Base-by-base conservation (phyloP, 2,329 filamentous ascomycete genomes). In the Pseudogymnoascus sp. region DNA sequence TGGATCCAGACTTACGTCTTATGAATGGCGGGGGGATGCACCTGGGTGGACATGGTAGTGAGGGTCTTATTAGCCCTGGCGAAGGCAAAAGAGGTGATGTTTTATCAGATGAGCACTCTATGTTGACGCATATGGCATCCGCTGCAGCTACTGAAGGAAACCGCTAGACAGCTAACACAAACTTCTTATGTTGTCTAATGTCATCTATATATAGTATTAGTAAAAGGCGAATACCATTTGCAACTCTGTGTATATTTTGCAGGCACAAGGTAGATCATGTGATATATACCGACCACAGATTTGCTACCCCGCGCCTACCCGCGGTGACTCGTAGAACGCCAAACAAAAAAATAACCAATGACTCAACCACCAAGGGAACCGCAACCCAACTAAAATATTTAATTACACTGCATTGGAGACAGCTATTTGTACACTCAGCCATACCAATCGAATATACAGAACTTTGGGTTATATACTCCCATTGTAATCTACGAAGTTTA, bases 51-150 rank as follows among this genome's bases (percentile, higher is more conserved):
- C 28, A 56, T 56, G 28, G 28, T 33, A 26, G 50, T 35, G 41
- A 46, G 10, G 38, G 61, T 38, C 24, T 28, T 22, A 56, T 38
- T 26, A 14, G 60, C 10, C 19, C 22, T 31, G 41, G 61, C 16
- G 61, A 24, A n/a, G 63, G 65, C 41, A 62, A 63, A 60, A 64
- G 46, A 40, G 40, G 53, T 19, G 65, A 67, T 5, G 60, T 37
- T 46, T 19, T 61, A 19, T 22, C 61, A 31, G 61, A 53, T 22
- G 66, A 68, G 41, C 60, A 64, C n/a, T 65, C 66, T 14, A 65
- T 67, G 8, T 61, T 68, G 53, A 67, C 66, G 26, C 64, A 68
- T 24, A 70, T 70, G 64, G 69, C 68, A 53, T 65, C 68, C 10
- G 69, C 68, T 10, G 68, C 67, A 4, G 63, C 67, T 3, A 65